Evolutionary conservation across 129 eudicot genomes (phyloP), one percentile per base, ranked within the genome.

Genomic region (Dittrichia graveolens): DNA sequence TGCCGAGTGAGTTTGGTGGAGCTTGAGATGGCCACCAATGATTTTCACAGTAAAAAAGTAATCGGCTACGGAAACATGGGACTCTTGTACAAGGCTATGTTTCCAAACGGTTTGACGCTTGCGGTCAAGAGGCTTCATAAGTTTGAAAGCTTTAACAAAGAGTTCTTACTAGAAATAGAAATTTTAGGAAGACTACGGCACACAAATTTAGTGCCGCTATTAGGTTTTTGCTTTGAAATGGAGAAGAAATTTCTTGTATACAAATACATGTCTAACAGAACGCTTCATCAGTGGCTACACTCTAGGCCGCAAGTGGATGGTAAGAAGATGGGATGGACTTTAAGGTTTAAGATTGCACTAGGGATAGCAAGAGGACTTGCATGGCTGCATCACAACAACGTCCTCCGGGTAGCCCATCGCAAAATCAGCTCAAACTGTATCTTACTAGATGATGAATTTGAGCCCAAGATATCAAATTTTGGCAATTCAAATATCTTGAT

Each of bases 321-420:
- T 13, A 69, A 54, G 40, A 13, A 66, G 54, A 56, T 78, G 80
- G 81, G 82, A 14, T 87, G 89, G 92, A 71, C 77, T 40, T 16
- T 67, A 60, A 73, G 92, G 85, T 78, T 87, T 41, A 81, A 63
- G 69, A 84, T 87, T 42, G 85, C 78, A 2, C 18, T 81, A 38
- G 89, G 86, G 40, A 65, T 82, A 70, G 92, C 92, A 35, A 63
- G 73, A 69, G 92, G 92, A 50, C 72, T 87, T 6, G 85, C 87
- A 1, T 87, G 92, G 92, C 64, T 87, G 14, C 92, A 87, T 61
- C 81, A 84, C 52, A 81, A 50, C 52, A 80, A 81, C 16, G 73
- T 77, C n/a, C 78, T 83, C 4, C 78, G 79, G 0, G 80, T 81
- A 46, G 78, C 84, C 6, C 92, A 87, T 70, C 79, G 61, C 10